Evolutionary conservation across 2,329 filamentous ascomycete genomes (phyloP).

Genomic region (Beauveria pseudobassiana): DNA sequence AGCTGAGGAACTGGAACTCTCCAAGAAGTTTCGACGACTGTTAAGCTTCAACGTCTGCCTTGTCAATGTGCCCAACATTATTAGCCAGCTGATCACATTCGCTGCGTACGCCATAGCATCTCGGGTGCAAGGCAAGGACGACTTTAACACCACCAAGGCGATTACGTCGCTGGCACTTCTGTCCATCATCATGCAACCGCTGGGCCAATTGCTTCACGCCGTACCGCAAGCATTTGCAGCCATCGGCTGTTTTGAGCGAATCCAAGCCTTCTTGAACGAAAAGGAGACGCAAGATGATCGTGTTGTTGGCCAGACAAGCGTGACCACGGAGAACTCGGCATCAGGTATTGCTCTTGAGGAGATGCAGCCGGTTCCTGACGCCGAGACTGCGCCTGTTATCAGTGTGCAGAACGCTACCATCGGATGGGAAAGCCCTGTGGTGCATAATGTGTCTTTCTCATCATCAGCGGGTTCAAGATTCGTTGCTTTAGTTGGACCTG

Average conservation of each 20-base stretch:
- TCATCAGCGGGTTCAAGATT: conserved; percentile 3
- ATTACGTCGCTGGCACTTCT: conserved; percentile 9
- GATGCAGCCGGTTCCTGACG: neutral
- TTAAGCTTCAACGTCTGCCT: conserved; percentile 11
- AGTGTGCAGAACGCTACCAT: conserved; percentile 9
- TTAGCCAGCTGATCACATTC: conserved; percentile 8
- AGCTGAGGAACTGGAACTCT: conserved; percentile 3
- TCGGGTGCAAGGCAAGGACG: neutral
- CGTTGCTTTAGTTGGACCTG: conserved; percentile 3
- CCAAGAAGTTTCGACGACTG: conserved; percentile 8
- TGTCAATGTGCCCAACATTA: neutral
- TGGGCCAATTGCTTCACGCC: neutral
- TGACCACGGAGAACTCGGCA: neutral
- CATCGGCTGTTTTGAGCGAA: conserved; percentile 9
- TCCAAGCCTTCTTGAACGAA: conserved; percentile 7
- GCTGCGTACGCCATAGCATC: conserved; percentile 5
- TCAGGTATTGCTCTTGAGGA: neutral
- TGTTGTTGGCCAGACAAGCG: neutral
- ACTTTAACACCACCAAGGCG: conserved; percentile 5
- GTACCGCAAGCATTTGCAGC: neutral
- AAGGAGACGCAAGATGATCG: conserved; percentile 5
- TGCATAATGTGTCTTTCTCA: conserved; percentile 11
- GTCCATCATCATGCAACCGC: neutral
- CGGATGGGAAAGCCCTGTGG: conserved; percentile 9
- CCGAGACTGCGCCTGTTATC: conserved; percentile 5